Conservation (phyloP, 202 grass and related monocot genomes). For the Cymbopogon flexuosus region DNA sequence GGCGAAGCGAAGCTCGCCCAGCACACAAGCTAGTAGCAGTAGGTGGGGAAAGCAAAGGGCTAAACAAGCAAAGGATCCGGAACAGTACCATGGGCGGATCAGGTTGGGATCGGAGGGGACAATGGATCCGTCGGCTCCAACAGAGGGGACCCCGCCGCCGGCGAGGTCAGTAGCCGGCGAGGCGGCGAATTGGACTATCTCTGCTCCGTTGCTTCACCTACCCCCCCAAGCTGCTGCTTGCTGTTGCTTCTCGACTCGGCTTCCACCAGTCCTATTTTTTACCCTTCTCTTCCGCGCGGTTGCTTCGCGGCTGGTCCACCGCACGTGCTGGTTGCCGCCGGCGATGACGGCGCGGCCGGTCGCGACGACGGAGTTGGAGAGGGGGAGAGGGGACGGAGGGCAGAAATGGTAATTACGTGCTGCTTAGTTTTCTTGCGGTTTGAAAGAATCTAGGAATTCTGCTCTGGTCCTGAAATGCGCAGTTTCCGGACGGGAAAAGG, state of each 20-base stretch:
- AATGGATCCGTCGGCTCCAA: conserved; percentile 34
- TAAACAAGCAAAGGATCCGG: conserved; percentile 43
- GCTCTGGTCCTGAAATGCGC: conserved; percentile 38
- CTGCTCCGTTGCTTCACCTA: conserved; percentile 36
- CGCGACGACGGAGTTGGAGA: conserved; percentile 24
- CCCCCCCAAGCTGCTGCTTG: conserved; percentile 29
- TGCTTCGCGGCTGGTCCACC: conserved; percentile 12
- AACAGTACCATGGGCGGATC: conserved; percentile 57
- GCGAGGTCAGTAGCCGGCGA: not conserved
- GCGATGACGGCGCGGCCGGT: conserved; percentile 24
- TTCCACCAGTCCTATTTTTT: not conserved
- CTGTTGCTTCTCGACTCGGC: conserved; percentile 22
- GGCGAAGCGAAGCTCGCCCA: conserved; percentile 2
- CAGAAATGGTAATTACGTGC: conserved; percentile 46
- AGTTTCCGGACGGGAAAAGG: conserved; percentile 31
- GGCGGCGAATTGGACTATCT: conserved; percentile 27
- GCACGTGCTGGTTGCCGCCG: not conserved
- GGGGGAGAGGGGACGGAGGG: not conserved
- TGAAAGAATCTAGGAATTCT: conserved; percentile 45
- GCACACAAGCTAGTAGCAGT: conserved; percentile 23
- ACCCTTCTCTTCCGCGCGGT: not conserved
- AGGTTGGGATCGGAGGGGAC: conserved; percentile 30
- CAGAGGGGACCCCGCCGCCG: conserved; percentile 14
- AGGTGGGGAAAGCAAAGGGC: conserved; percentile 23
- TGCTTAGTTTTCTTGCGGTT: conserved; percentile 33